Evolutionary conservation across 177 flowering plant species (phyloP).

Genomic region (Vitis hybrid): DNA sequence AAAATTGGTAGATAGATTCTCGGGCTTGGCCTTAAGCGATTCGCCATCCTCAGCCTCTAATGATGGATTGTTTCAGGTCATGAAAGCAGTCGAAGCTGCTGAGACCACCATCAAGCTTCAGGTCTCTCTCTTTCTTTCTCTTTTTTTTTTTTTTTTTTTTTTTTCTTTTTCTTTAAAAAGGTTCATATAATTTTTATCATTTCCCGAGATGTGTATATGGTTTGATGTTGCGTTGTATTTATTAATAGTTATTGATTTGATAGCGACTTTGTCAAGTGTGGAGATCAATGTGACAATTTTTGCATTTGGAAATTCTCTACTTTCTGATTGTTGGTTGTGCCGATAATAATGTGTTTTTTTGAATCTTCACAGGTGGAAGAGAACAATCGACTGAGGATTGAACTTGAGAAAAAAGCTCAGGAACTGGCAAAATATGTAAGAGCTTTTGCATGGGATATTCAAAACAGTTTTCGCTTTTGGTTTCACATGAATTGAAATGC

Average conservation of each 20-base stretch:
- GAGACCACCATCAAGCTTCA: conserved; percentile 62
- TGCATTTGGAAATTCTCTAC: no score
- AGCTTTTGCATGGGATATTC: conserved; percentile 1
- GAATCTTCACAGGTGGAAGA: conserved; percentile 56
- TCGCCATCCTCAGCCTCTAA: conserved; percentile 13
- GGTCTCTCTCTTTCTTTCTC: conserved; percentile 20
- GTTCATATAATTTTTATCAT: no score
- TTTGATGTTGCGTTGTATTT: no score
- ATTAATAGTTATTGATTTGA: no score
- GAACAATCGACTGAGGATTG: conserved; percentile 50
- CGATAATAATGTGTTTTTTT: background rate
- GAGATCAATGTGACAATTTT: no score
- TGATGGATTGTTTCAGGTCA: conserved; percentile 55
- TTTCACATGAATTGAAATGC: background rate
- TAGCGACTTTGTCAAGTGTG: no score
- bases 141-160: no score
- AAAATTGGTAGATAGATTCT: conserved; percentile 33
- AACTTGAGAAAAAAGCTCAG: conserved; percentile 46
- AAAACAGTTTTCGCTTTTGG: background rate
- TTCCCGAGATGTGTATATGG: no score
- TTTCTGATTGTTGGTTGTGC: background rate
- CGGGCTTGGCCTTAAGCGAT: conserved; percentile 31
- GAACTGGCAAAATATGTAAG: conserved; percentile 67
- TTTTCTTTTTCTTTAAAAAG: background rate
- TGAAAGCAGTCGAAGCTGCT: conserved; percentile 71